A percentile compares a stretch with the other conserved stretches of the same genome.
phyloP scores from a whole-genome alignment of 257 asterid species.

The Solanum virginianum region DNA sequence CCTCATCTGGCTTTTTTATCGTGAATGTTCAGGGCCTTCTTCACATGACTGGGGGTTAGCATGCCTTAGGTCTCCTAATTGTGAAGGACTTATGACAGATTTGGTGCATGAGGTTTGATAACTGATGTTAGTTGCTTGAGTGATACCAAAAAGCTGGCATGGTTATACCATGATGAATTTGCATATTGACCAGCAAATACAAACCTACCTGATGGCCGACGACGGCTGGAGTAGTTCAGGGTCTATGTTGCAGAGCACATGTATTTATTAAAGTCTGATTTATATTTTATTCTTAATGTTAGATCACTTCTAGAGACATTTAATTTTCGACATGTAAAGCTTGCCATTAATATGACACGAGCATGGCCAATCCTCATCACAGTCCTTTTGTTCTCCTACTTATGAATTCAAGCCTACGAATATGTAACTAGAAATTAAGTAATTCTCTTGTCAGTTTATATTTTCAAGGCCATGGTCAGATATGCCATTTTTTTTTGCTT shows the following conservation, averaged over 20 bases:
- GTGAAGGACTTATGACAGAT: background rate
- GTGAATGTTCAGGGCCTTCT: background rate
- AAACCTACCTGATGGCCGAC: background rate
- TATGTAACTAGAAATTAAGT: background rate
- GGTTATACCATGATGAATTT: background rate
- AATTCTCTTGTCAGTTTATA: background rate
- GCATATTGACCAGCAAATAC: background rate
- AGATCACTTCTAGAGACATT: background rate
- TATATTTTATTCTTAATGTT: background rate
- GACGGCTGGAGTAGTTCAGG: background rate
- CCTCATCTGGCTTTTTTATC: background rate
- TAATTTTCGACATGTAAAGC: background rate
- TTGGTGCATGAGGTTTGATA: background rate
- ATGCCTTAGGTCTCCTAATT: background rate
- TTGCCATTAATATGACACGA: background rate
- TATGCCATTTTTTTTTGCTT: constrained; percentile 8
- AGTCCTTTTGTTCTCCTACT: background rate
- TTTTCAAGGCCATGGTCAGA: background rate
- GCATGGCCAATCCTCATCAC: background rate
- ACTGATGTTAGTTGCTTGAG: background rate
- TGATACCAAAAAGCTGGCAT: background rate
- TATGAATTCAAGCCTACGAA: background rate
- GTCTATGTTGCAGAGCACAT: background rate
- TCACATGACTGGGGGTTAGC: background rate
- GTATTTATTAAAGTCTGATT: background rate